Evolutionary conservation across 768 basidiomycete genomes (phyloP).

Genomic region (Fomitopsis serialis): DNA sequence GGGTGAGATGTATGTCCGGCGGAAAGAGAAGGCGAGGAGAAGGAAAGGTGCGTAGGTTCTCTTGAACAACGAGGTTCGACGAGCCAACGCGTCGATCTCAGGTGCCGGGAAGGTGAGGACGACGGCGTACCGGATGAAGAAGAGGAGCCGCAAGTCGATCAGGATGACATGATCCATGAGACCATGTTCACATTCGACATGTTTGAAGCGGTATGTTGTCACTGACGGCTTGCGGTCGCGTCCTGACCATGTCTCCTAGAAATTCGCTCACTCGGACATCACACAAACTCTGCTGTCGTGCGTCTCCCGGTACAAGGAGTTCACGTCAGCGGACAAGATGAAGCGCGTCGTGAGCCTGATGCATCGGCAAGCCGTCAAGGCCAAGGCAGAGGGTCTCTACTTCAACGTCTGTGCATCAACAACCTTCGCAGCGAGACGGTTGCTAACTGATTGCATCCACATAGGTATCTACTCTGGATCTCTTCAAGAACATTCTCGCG

Average conservation of each 20-base stretch:
- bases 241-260: slow-evolving; percentile 42
- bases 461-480: slow-evolving; percentile 83
- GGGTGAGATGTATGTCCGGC: slow-evolving; percentile 68
- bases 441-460: slow-evolving; percentile 5
- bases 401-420: slow-evolving; percentile 63
- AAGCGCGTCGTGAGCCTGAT: slow-evolving; percentile 85
- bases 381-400: slow-evolving; percentile 91
- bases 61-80: slow-evolving; percentile 9
- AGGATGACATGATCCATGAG: slow-evolving; percentile 68
- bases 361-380: slow-evolving; percentile 85
- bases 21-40: slow-evolving; percentile 44
- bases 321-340: slow-evolving; percentile 75
- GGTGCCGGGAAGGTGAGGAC: slow-evolving; percentile 38
- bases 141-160: slow-evolving; percentile 54
- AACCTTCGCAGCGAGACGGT: neutral
- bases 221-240: slow-evolving; percentile 3
- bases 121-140: slow-evolving; percentile 69
- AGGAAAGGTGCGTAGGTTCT: slow-evolving; percentile 31
- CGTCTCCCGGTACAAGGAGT: slow-evolving; percentile 79
- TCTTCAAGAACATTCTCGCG: slow-evolving; percentile 84
- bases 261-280: slow-evolving; percentile 85
- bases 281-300: slow-evolving; percentile 81
- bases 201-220: slow-evolving; percentile 71
- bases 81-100: slow-evolving; percentile 14
- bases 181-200: slow-evolving; percentile 89